These are phyloP conservation scores for Hypoxylon crocopeplum DNA, from an alignment of 495 filamentous ascomycete species.

Conservation along the genomic window DNA sequence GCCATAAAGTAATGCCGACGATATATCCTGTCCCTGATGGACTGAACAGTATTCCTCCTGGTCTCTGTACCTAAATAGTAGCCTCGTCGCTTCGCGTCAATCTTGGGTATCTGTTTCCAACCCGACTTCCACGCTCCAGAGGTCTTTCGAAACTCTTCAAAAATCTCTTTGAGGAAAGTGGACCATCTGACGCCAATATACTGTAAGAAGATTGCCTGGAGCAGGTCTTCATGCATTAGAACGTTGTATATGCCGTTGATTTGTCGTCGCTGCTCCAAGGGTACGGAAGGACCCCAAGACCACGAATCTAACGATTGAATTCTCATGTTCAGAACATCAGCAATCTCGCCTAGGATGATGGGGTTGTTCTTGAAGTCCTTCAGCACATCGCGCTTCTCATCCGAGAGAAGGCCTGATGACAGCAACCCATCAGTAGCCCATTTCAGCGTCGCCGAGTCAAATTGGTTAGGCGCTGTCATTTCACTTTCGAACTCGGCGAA, in stretches of 20 bases:
- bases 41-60: slow-evolving; percentile 39
- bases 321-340: slow-evolving; percentile 73
- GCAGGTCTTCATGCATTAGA: slow-evolving; percentile 71
- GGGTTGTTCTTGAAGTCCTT: slow-evolving; percentile 66
- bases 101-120: slow-evolving; percentile 47
- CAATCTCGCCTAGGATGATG: slow-evolving; percentile 64
- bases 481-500: slow-evolving; percentile 54
- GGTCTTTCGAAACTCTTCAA: slow-evolving; percentile 50
- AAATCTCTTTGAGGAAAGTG: slow-evolving; percentile 58
- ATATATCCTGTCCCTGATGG: slow-evolving; percentile 50
- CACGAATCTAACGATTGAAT: slow-evolving; percentile 64
- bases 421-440: slow-evolving; percentile 64
- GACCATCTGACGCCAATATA: slow-evolving; percentile 69
- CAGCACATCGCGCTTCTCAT: slow-evolving; percentile 64
- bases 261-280: slow-evolving; percentile 66
- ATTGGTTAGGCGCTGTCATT: slow-evolving; percentile 47
- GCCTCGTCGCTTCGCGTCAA: slow-evolving; percentile 54
- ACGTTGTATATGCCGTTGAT: slow-evolving; percentile 67
- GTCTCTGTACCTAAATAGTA: slow-evolving; percentile 51
- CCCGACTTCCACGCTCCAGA: slow-evolving; percentile 53
- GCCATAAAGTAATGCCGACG: slow-evolving; percentile 61
- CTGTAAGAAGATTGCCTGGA: slow-evolving; percentile 70
- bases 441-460: slow-evolving; percentile 49
- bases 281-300: slow-evolving; percentile 64
- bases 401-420: slow-evolving; percentile 61